These are phyloP conservation scores for Pyrenophora tritici-repentis DNA, from an alignment of 2,329 filamentous ascomycete genomes.

Conservation along the genomic window DNA sequence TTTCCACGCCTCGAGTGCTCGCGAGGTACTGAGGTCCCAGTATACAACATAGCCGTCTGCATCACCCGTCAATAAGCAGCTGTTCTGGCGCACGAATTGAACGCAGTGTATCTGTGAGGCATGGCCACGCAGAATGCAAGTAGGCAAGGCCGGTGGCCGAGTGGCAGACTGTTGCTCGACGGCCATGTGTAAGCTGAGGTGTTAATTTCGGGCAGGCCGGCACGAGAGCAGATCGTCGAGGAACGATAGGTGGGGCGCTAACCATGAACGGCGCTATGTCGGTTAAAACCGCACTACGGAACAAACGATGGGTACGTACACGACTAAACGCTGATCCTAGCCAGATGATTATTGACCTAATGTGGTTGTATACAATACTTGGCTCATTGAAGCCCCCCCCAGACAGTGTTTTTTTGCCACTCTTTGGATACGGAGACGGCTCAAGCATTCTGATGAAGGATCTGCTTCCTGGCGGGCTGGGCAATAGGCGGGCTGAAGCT, in stretches of 20 bases:
- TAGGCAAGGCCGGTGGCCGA: conserved; percentile 60
- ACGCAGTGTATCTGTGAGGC: conserved; percentile 77
- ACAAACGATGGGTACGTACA: conserved; percentile 1
- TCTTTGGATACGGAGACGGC: too few relatives aligned
- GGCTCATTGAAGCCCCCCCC: too few relatives aligned
- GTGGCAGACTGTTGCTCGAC: conserved; percentile 33
- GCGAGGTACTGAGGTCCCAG: conserved; percentile 83
- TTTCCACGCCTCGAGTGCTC: conserved; percentile 82
- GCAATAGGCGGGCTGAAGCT: too few relatives aligned
- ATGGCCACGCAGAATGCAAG: conserved; percentile 84
- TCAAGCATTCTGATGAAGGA: too few relatives aligned
- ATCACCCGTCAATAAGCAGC: conserved; percentile 82
- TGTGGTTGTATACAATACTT: too few relatives aligned
- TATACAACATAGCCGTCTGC: conserved; percentile 85
- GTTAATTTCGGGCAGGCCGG: conserved; percentile 33
- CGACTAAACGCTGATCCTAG: too few relatives aligned
- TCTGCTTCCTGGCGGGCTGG: too few relatives aligned
- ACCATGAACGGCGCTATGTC: conserved; percentile 9
- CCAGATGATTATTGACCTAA: too few relatives aligned
- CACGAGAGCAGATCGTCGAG: conserved; percentile 36
- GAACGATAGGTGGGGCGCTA: conserved; percentile 15
- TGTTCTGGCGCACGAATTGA: conserved; percentile 72
- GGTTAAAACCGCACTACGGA: neutral
- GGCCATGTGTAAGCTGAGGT: conserved; percentile 38
- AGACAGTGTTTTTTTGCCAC: too few relatives aligned